Evolutionary conservation across 1,139 yeast species (phyloP), one percentile per base, ranked within the genome.

Genomic region (Chernovozyma sophiae-reginae): DNA sequence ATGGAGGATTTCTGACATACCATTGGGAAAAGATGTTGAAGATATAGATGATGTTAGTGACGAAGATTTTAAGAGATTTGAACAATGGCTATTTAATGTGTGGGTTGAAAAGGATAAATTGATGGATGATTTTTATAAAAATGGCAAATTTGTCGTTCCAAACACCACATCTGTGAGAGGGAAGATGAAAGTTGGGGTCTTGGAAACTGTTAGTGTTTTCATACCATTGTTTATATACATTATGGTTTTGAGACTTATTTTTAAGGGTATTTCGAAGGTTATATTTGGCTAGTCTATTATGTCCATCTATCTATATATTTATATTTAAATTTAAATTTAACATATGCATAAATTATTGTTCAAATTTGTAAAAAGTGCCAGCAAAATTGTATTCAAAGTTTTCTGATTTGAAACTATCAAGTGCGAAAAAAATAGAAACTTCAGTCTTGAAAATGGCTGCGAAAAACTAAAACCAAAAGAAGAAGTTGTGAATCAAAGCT

Each of bases 81-180:
- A 82, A 41, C 60, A 70, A 23, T 92, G 98, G 98, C 59, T 92
- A 33, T 72, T 69, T 44, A 61, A 72, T 2, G 61, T 77, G n/a
- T 92, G 97, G 97, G 56, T 65, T 31, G 82, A 79, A 44, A 92
- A 92, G 57, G 97, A 92, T 57, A 60, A 58, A 33, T 56, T 82
- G 39, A 67, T 92, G 77, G 78, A 73, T 12, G 54, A 60, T 25
- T 86, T 76, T 51, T 81, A 78, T 51, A 54, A 62, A 23, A 62
- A 68, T 3, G 95, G 95, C 3, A 52, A 63, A 3, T 82, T 86
- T 47, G 48, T 48, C 3, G 42, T 44, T 2, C 41, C 41, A n/a
- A 33, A 41, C 19, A 40, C 43, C 11, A 45, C 48, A 30, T 50
- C 60, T 2, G 57, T 64, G 14, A 48, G 46, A n/a, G 67, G 63